Evolutionary conservation across 208 protist species (phyloP).

Genomic region (Balamuthia mandrillaris): DNA sequence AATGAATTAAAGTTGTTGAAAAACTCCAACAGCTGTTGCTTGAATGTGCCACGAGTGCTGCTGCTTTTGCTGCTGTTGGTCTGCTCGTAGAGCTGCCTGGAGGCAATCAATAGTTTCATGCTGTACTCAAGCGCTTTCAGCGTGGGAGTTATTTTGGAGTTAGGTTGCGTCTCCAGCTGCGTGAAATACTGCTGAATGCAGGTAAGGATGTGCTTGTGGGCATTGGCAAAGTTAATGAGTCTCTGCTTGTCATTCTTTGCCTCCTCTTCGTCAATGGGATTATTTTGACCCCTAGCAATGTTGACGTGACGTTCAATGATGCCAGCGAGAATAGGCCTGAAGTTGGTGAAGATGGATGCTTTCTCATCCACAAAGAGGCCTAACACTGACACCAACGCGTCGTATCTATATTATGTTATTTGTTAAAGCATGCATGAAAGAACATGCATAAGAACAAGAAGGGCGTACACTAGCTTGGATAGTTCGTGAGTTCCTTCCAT

Average conservation of each 20-base stretch:
- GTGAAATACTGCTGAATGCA: not conserved
- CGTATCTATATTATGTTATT: no score
- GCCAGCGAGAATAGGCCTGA: conserved; percentile 27
- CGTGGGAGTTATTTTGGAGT: not conserved
- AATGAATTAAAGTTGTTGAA: conserved; percentile 30
- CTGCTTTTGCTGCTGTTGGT: not conserved
- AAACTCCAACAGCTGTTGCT: conserved; percentile 33
- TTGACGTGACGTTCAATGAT: conserved; percentile 37
- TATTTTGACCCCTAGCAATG: no score
- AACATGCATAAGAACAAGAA: no score
- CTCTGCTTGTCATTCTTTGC: not conserved
- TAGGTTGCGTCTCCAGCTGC: not conserved
- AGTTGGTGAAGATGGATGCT: not conserved
- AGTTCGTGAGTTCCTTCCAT: not conserved
- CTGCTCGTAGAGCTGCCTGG: not conserved
- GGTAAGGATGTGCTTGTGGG: not conserved
- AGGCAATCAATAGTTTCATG: conserved; percentile 46
- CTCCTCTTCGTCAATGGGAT: no score
- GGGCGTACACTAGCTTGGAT: not conserved
- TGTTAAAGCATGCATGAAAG: no score
- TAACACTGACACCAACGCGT: not conserved
- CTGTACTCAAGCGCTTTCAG: conserved; percentile 47
- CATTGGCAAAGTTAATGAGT: not conserved
- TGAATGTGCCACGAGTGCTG: no score
- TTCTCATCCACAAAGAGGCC: conserved; percentile 37